Conservation (phyloP, 2,329 filamentous ascomycete genomes). For the Pseudonectria buxi region DNA sequence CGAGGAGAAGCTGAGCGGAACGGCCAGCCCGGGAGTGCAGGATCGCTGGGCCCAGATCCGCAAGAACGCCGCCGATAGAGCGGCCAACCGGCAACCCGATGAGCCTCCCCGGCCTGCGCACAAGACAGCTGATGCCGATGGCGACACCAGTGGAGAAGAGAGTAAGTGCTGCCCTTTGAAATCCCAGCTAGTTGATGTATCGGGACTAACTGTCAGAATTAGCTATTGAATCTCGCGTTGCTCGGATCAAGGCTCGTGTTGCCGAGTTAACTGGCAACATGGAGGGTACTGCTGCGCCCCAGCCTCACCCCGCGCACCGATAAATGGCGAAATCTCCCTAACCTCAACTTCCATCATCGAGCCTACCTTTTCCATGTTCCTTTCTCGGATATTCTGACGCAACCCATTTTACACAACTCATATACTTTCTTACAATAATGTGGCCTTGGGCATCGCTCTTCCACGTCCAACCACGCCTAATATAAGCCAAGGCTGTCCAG, state of each 20-base stretch:
- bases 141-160: constrained; percentile 93
- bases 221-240: constrained; percentile 95
- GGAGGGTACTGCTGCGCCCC: constrained; percentile 46
- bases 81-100: constrained; percentile 57
- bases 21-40: constrained; percentile 34
- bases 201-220: constrained; percentile 18
- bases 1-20: constrained; percentile 29
- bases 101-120: constrained; percentile 54
- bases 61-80: constrained; percentile 84
- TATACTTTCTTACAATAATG: constrained; percentile 9
- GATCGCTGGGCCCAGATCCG: constrained; percentile 96
- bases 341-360: neutral
- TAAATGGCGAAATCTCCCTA: constrained; percentile 3
- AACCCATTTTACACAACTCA: neutral
- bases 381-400: constrained; percentile 8
- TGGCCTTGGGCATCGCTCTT: constrained; percentile 4
- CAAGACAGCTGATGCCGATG: constrained; percentile 59
- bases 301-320: constrained; percentile 13
- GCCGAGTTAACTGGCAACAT: constrained; percentile 87
- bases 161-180: constrained; percentile 50
- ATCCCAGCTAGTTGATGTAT: constrained; percentile 16
- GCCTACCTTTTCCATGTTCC: constrained; percentile 2
- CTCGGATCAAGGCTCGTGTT: constrained; percentile 94
- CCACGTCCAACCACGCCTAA: constrained; percentile 16
- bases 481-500: constrained; percentile 17